Evolutionary conservation across 2,329 filamentous ascomycete species (phyloP), one percentile per base, ranked within the genome.

Genomic region (Penicillium sp.): DNA sequence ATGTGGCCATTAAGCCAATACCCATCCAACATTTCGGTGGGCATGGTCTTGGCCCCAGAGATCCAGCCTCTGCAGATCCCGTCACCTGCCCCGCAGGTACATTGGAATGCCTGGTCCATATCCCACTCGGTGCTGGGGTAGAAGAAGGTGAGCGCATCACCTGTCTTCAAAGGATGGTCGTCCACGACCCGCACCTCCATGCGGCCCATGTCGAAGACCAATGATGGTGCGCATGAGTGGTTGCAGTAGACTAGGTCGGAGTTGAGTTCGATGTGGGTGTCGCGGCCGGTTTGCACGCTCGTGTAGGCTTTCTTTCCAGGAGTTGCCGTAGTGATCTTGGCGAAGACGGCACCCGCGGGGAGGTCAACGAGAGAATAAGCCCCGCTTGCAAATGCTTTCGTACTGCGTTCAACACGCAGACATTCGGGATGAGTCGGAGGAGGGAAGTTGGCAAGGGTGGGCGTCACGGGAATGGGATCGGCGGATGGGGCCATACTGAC

Each of bases 231-330:
- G 68, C 81, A 85, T 2, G 78, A 81, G 70, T 85, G 82, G 71
- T 85, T 85, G 72, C 81, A 78, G 70, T 78, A 85, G 25, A 84
- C 77, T 11, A 85, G 72, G 61, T 83, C 82, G 57, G 76, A 80
- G 70, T 84, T 83, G 5, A 84, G 76, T 62, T 84, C 82, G 62
- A 84, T 81, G 68, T 85, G 82, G 0, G 75, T 72, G 53, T 76
- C 73, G 23, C 68, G 68, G 1, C 75, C 76, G 1, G 78, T 78
- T 62, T 85, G 82, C 2, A 85, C 82, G 3, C 78, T 80, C 2
- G 77, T 77, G 73, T 82, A 84, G 29, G 78, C 78, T 31, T 78
- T 76, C 5, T 66, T 70, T 8, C 75, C 72, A 2, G 78, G 75
- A 1, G 77, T 80, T 16, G 78, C 75, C 33, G 66, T 74, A 5